phyloP scores from a whole-genome alignment of 1,284 basidiomycete genomes.

The Fomitopsis betulina region DNA sequence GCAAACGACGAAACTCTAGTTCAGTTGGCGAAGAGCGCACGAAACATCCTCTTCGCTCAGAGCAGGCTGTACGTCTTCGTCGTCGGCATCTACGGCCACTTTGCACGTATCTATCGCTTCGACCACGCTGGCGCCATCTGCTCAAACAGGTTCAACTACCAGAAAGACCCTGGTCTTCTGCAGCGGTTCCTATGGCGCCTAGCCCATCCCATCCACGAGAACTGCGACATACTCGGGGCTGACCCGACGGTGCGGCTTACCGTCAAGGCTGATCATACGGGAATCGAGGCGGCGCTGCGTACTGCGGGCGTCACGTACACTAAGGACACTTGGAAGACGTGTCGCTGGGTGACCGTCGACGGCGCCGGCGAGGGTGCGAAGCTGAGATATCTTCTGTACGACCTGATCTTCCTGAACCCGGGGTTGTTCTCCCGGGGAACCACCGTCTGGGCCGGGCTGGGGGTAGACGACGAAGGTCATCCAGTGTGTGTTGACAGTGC shows the following conservation, averaged over 20 bases:
- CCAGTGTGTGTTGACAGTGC: too few species aligned
- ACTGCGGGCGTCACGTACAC: not conserved
- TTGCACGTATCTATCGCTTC: conserved; percentile 11
- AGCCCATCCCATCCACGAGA: conserved; percentile 5
- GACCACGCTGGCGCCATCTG: conserved; percentile 9
- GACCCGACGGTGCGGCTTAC: not conserved
- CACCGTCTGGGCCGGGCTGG: not conserved
- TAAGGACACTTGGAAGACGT: not conserved
- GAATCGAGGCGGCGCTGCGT: not conserved
- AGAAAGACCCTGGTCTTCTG: conserved; percentile 1
- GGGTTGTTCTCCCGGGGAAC: not conserved
- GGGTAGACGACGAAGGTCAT: not conserved
- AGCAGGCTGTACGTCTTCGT: conserved; percentile 6
- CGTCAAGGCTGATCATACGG: not conserved
- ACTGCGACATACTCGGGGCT: not conserved
- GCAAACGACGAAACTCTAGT: not conserved
- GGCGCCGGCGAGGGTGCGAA: not conserved
- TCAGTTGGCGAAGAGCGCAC: conserved; percentile 9
- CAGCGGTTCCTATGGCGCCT: conserved; percentile 13
- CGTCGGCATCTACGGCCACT: conserved; percentile 13
- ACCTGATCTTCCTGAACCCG: conserved; percentile 7
- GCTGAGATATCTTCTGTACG: conserved; percentile 6
- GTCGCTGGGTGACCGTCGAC: not conserved
- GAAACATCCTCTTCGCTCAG: conserved; percentile 8
- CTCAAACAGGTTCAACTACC: conserved; percentile 2